Conservation (phyloP, 768 basidiomycete species). For the Kwoniella shandongensis region DNA sequence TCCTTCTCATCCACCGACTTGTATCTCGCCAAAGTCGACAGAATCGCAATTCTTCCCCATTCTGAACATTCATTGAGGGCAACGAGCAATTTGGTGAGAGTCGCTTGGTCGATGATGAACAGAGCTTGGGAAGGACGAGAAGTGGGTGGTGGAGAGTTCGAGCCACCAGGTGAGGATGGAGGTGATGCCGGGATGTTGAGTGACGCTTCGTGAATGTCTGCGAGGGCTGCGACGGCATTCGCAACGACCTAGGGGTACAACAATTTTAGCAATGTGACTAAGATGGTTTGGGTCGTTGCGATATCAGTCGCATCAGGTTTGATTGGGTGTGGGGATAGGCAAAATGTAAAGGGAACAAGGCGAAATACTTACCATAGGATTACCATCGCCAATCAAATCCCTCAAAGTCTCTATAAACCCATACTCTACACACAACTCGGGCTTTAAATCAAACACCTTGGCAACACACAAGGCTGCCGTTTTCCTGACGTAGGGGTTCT, state of each 20-base stretch:
- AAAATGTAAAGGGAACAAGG: not conserved
- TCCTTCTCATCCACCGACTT: conserved; percentile 83
- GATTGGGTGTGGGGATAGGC: not conserved
- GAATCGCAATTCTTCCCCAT: conserved; percentile 94
- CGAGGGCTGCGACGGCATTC: conserved; percentile 88
- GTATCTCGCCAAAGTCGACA: conserved; percentile 83
- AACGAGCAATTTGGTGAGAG: conserved; percentile 85
- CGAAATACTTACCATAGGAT: conserved; percentile 77
- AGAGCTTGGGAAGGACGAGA: conserved; percentile 58
- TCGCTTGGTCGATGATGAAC: conserved; percentile 77
- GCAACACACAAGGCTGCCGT: conserved; percentile 96
- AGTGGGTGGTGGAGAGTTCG: conserved; percentile 32
- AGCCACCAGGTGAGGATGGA: conserved; percentile 30
- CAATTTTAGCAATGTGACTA: not conserved
- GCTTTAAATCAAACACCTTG: conserved; percentile 95
- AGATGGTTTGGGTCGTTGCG: too few relatives aligned
- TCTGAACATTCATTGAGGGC: conserved; percentile 98
- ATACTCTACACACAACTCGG: conserved; percentile 89
- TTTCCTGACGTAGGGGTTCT: conserved; percentile 97
- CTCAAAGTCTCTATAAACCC: conserved; percentile 85
- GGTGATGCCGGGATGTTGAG: conserved; percentile 31
- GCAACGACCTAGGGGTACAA: conserved; percentile 76
- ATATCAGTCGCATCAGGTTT: too few relatives aligned
- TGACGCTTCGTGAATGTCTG: conserved; percentile 79
- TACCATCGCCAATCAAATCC: conserved; percentile 91